Percentiles rank a stretch among this genome's conserved stretches.
These are phyloP conservation scores for Viridothelium virens DNA, from an alignment of 495 filamentous ascomycete genomes.

Conservation along the genomic window DNA sequence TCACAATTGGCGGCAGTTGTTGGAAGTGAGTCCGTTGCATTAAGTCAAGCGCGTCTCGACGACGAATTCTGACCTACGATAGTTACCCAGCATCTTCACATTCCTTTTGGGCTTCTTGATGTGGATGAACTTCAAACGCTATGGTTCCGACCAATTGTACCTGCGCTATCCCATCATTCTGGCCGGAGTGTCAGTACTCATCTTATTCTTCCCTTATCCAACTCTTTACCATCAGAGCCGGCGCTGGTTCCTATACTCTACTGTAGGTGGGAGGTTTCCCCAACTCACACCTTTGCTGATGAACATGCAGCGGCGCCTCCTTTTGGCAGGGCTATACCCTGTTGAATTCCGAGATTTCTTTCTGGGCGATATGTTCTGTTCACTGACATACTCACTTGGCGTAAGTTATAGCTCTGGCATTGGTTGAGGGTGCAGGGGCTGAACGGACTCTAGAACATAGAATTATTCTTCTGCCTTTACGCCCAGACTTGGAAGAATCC, in stretches of 20 bases:
- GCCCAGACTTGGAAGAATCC: slow-evolving; percentile 64
- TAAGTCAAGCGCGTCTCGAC: background rate
- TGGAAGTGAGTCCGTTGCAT: slow-evolving; percentile 47
- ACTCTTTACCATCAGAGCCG: slow-evolving; percentile 69
- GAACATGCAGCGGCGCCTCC: slow-evolving; percentile 60
- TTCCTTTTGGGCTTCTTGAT: slow-evolving; percentile 71
- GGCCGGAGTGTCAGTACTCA: slow-evolving; percentile 52
- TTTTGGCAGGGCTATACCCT: slow-evolving; percentile 77
- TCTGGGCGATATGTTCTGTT: slow-evolving; percentile 94
- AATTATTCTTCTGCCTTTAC: slow-evolving; percentile 92
- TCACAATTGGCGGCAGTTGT: slow-evolving; percentile 80
- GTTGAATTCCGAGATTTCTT: slow-evolving; percentile 98
- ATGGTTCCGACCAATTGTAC: slow-evolving; percentile 58
- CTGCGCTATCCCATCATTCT: slow-evolving; percentile 85
- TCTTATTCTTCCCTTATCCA: slow-evolving; percentile 68
- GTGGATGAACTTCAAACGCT: slow-evolving; percentile 75
- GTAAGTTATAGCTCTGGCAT: slow-evolving; percentile 47
- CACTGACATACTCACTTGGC: slow-evolving; percentile 78
- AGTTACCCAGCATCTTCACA: slow-evolving; percentile 68
- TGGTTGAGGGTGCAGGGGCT: background rate
- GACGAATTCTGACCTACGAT: slow-evolving; percentile 11
- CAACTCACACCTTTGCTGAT: background rate
- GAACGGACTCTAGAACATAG: slow-evolving; percentile 56
- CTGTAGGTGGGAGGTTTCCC: slow-evolving; percentile 47
- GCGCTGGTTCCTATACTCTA: slow-evolving; percentile 75